phyloP scores from a whole-genome alignment of 352 stramenopile genomes.

The Phytophthora sp. region DNA sequence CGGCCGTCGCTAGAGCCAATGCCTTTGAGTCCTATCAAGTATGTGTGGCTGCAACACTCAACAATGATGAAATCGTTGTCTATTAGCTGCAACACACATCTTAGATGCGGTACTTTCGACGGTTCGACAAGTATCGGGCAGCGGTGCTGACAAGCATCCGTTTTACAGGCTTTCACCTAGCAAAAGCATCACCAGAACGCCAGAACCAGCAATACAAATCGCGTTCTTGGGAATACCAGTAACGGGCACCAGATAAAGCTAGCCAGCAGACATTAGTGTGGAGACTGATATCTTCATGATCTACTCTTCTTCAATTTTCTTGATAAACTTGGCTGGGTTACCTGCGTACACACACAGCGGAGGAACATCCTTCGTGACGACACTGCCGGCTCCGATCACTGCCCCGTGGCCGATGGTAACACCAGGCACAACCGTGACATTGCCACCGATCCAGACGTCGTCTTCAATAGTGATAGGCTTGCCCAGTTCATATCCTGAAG shows the following conservation, averaged over 20 bases:
- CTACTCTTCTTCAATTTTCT: slow-evolving; percentile 49
- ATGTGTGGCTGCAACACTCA: background rate
- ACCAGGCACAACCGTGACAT: slow-evolving; percentile 66
- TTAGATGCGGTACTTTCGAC: no score
- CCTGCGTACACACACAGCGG: slow-evolving; percentile 69
- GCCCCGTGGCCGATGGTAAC: slow-evolving; percentile 69
- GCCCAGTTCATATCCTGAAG: slow-evolving; percentile 56
- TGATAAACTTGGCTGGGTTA: slow-evolving; percentile 84
- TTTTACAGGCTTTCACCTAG: background rate
- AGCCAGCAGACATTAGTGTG: no score
- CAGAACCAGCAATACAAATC: background rate
- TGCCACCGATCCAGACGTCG: slow-evolving; percentile 87
- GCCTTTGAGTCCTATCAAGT: background rate
- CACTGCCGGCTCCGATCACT: slow-evolving; percentile 78
- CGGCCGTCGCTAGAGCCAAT: no score
- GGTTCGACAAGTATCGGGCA: no score
- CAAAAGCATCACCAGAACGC: background rate
- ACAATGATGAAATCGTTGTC: background rate
- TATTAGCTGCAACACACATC: no score
- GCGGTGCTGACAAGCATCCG: no score
- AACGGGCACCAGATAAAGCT: no score
- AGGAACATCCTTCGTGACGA: slow-evolving; percentile 86
- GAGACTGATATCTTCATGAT: no score
- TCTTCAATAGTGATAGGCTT: slow-evolving; percentile 84
- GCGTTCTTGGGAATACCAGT: no score